Evolutionary conservation across 148 eudicot species (phyloP), one percentile per base, ranked within the genome.

Genomic region (Fallopia convolvulus): DNA sequence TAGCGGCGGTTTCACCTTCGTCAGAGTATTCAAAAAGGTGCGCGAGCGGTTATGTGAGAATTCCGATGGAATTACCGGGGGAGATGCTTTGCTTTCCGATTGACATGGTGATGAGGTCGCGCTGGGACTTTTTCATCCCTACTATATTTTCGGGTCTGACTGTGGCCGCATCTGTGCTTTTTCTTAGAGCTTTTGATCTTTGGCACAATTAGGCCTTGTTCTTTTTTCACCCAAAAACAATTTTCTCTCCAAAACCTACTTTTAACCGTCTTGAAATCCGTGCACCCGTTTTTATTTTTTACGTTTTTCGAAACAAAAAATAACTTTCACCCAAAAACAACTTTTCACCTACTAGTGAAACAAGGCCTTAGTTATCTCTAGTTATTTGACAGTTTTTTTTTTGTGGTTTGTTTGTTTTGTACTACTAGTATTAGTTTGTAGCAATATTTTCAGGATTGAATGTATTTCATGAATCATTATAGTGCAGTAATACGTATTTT

Each of bases 31-130:
- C 83, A 0, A 77, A n/a, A 48, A 21, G 75, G 30, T 82, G 87
- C 2, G 75, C 23, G 0, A 52, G 18, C 0, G 83, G 85, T 0
- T 78, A 70, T 13, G 77, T 80, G 53, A 85, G 76, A 75, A 60
- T 85, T 3, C 87, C 87, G 52, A 21, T 85, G 75, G 87, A 85
- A 58, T 33, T 85, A 52, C 83, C 87, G 8, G 81, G 81, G 40
- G 80, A 80, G 79, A 82, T 76, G 58, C n/a, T 85, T 15, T 85
- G 87, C 70, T 75, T 85, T 49, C 85, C 87, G 50, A 74, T 79
- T 4, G 53, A 80, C n/a, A 55, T 80, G 73, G 70, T 82, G 18
- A 82, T 74, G 70, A 79, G 79, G 66, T 82, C 87, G 58, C 47
- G 66, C 0, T 78, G 78, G 3, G 87, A 85, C 63, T 46, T 80